Evolutionary conservation across 1,139 yeast genomes (phyloP), one percentile per base, ranked within the genome.

Genomic region (Yamadazyma buinensis): DNA sequence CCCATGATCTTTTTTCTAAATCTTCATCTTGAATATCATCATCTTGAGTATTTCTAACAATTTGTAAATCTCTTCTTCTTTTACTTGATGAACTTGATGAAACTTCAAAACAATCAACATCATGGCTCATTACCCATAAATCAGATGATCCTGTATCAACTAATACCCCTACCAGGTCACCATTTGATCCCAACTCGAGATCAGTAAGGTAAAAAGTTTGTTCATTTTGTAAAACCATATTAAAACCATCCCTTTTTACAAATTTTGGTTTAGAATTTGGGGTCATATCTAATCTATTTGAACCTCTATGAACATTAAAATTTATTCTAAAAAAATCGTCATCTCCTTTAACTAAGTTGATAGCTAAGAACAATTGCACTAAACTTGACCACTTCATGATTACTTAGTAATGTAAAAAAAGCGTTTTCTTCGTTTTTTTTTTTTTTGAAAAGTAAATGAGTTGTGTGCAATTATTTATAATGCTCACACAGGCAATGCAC

Each of bases 71-170:
- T 7, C 8, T 18, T 5, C 8, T n/a, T 15, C 29, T 26, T 19
- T 30, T 34, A 11, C 32, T 17, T 21, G 23, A 19, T 3, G 23
- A 11, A 10, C 32, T 18, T 7, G 33, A 17, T 2, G 33, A 15
- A 9, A 37, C 38, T 7, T 37, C 26, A 14, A 32, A 38, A 43
- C 72, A 65, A 3, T 30, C 34, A 19, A 64, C 54, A 32, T 63
- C 61, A 35, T 49, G 53, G 9, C 62, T 49, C 67, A 63, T 60
- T 26, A 69, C 59, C 75, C 75, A 69, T 40, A 69, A 59, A 45
- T 69, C 75, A 8, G 72, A 66, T 3, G 72, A 64, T 9, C 75
- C 75, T 17, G 75, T 68, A 44, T 69, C 75, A 9, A 69, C 60
- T 38, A 67, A 51, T 2, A 66, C 67, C 3, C 52, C 50, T 18